Base-by-base conservation (phyloP, 176 grass and related monocot genomes). In the Ananas comosus region DNA sequence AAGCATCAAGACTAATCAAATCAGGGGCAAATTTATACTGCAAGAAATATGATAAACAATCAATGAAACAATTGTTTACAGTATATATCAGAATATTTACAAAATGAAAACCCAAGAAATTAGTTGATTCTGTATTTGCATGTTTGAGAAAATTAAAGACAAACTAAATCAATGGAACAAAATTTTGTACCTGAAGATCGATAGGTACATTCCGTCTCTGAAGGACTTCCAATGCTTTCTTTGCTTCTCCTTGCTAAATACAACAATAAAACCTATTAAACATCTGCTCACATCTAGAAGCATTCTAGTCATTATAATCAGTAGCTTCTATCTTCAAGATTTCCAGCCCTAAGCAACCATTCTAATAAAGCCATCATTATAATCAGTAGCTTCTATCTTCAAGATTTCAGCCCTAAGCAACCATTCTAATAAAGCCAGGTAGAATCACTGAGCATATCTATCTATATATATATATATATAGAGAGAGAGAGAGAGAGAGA, bases 11-110 rank as follows among this genome's bases (percentile, higher is more conserved):
- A 86, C 92, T 90, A 56, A 93, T 93, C 51, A 99, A 78, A 90
- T 99, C 94, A 28, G 94, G 89, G 9, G 89, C 94, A 81, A 99
- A 99, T 79, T 93, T 99, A 84, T 99, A 93, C 94, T 93, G 87
- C 80, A 88, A 73, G 42, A 66, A 29, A 84, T 78, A 16, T 48
- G 24, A 81, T 52, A 49, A 18, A 17, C 13, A 57, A 61, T n/a
- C 56, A 61, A 61, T 57, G 53, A 57, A 17, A 14, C n/a, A 57
- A 58, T 58, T 16, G 54, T 58, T 58, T 7, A 58, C n/a, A 59
- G 2, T 18, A 19, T 21, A 53, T 51, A 59, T 16, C 1, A 48
- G 70, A 42, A 58, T 57, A 18, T 61, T 22, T 19, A 22, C 16
- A 9, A 61, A 61, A 61, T 18, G 5, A 9, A 61, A 22, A 61